Evolutionary conservation across 331 rosid genomes (phyloP).

Genomic region (Phaseolus coccineus): DNA sequence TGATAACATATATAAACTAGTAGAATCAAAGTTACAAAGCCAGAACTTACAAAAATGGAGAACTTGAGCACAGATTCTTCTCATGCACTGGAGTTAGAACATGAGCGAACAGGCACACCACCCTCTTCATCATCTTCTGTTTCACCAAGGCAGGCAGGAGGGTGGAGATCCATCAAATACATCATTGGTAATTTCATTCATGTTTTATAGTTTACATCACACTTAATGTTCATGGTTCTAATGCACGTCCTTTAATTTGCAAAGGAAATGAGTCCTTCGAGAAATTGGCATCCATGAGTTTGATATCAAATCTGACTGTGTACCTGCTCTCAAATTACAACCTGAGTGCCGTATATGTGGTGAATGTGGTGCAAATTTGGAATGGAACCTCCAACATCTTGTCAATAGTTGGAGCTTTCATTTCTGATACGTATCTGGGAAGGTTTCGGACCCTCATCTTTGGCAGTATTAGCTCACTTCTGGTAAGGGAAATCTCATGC

Average conservation of each 20-base stretch:
- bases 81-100: conserved; percentile 37
- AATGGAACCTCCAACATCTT: conserved; percentile 72
- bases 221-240: background rate
- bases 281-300: conserved; percentile 91
- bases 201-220: background rate
- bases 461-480: conserved; percentile 68
- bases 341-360: conserved; percentile 62
- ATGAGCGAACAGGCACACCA: conserved; percentile 26
- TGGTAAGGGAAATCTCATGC: conserved; percentile 54
- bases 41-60: conserved; percentile 30
- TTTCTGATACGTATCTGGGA: conserved; percentile 82
- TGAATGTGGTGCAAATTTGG: conserved; percentile 76
- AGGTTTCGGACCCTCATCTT: conserved; percentile 71
- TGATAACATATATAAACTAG: too few relatives aligned
- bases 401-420: conserved; percentile 73
- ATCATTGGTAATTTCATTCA: conserved; percentile 53
- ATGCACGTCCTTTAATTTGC: background rate
- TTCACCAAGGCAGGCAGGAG: conserved; percentile 52
- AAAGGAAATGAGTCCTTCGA: conserved; percentile 86
- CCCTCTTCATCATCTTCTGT: background rate
- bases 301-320: conserved; percentile 68
- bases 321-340: conserved; percentile 65
- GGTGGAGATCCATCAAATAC: conserved; percentile 77
- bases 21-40: too few relatives aligned
- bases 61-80: conserved; percentile 23